Percentiles rank a stretch among this genome's conserved stretches.
phyloP scores from a whole-genome alignment of 805 yeast species.

The Barnettozyma populi region DNA sequence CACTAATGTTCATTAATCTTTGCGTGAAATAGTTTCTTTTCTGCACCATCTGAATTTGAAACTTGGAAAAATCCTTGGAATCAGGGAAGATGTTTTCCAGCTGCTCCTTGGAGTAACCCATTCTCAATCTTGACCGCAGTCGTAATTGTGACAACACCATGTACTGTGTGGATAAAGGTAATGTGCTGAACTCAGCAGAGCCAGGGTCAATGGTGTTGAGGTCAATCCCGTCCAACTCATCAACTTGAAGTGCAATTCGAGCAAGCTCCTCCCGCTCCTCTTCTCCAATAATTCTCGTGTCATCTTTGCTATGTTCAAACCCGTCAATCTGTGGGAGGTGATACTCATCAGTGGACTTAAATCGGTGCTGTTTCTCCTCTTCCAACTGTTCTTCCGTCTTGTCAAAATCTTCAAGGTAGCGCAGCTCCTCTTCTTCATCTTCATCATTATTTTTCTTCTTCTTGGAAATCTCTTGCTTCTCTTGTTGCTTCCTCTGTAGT shows the following conservation, averaged over 20 bases:
- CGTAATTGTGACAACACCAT: slow-evolving; percentile 81
- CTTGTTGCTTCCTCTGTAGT: slow-evolving; percentile 41
- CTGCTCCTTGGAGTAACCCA: slow-evolving; percentile 94
- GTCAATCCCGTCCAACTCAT: slow-evolving; percentile 64
- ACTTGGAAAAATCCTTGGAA: slow-evolving; percentile 83
- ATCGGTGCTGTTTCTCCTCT: slow-evolving; percentile 19
- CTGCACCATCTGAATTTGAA: slow-evolving; percentile 89
- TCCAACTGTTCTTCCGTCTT: slow-evolving; percentile 8
- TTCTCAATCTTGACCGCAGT: slow-evolving; percentile 78
- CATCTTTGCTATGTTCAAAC: slow-evolving; percentile 48
- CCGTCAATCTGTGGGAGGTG: slow-evolving; percentile 70
- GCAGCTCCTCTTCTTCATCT: slow-evolving; percentile 24
- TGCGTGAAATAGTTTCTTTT: slow-evolving; percentile 90
- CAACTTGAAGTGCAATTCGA: slow-evolving; percentile 50
- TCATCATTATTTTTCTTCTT: background rate
- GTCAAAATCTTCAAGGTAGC: slow-evolving; percentile 33
- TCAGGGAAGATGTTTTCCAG: slow-evolving; percentile 75
- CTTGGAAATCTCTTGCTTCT: background rate
- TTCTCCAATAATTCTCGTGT: slow-evolving; percentile 67
- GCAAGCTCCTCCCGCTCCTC: slow-evolving; percentile 72
- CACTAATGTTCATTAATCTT: slow-evolving; percentile 73
- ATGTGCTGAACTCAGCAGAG: slow-evolving; percentile 64
- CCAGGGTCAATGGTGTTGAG: slow-evolving; percentile 76
- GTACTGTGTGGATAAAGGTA: slow-evolving; percentile 86
- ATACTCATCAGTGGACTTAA: slow-evolving; percentile 70